Evolutionary conservation across 75 land plant genomes (phyloP).

Genomic region (Cunninghamia lanceolata): DNA sequence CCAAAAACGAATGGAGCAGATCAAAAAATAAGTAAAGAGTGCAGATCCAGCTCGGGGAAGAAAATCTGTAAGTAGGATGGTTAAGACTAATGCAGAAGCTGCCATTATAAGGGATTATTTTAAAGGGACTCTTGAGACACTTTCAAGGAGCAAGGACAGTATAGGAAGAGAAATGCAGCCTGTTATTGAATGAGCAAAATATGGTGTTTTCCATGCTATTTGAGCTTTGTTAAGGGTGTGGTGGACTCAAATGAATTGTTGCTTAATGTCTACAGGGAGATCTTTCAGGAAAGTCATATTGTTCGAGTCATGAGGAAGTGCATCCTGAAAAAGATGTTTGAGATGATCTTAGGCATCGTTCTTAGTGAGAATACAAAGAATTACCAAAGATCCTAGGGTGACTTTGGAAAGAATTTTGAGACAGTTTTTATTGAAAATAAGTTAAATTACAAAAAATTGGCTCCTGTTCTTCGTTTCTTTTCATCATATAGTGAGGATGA

Average conservation of each 20-base stretch:
- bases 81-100: constrained; percentile 24
- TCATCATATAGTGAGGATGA: too few relatives aligned
- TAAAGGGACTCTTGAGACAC: constrained; percentile 54
- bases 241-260: neutral
- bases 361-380: constrained; percentile 72
- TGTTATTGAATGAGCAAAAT: too few relatives aligned
- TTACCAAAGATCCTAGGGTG: too few relatives aligned
- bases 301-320: constrained; percentile 88
- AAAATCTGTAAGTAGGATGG: constrained; percentile 16
- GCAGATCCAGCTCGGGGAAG: neutral
- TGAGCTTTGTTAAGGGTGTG: neutral
- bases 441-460: too few relatives aligned
- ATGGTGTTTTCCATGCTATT: neutral
- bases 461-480: too few relatives aligned
- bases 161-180: too few relatives aligned
- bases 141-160: constrained; percentile 88
- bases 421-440: too few relatives aligned
- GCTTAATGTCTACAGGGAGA: constrained; percentile 7
- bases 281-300: too few relatives aligned
- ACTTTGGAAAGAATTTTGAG: too few relatives aligned
- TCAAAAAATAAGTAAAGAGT: constrained; percentile 14
- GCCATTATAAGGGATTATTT: constrained; percentile 57
- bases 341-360: constrained; percentile 77
- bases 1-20: neutral
- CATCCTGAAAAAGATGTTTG: constrained; percentile 78